phyloP scores from a whole-genome alignment of 352 stramenopile species.

The Pilasporangium apinafurcum region DNA sequence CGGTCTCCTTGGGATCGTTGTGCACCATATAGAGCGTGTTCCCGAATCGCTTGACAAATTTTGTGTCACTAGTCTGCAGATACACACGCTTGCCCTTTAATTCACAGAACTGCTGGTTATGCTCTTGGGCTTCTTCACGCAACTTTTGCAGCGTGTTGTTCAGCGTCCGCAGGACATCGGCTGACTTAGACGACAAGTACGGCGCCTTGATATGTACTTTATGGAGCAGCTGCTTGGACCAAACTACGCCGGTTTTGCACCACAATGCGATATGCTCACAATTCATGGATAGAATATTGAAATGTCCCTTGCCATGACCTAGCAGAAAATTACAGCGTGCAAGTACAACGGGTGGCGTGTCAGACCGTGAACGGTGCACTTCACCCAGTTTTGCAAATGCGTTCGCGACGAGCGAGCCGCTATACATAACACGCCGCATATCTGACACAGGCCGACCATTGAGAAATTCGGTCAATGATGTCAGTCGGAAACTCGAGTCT shows the following conservation, averaged over 20 bases:
- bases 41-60: slow-evolving; percentile 54
- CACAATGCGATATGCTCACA: slow-evolving; percentile 74
- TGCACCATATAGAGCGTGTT: slow-evolving; percentile 42
- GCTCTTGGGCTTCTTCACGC: slow-evolving; percentile 15
- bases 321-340: slow-evolving; percentile 63
- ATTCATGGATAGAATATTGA: slow-evolving; percentile 63
- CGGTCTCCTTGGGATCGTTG: slow-evolving; percentile 50
- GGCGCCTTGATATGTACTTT: slow-evolving; percentile 36
- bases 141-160: slow-evolving; percentile 25
- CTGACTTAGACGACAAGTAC: slow-evolving; percentile 31
- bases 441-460: slow-evolving; percentile 43
- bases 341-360: slow-evolving; percentile 64
- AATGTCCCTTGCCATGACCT: slow-evolving; percentile 59
- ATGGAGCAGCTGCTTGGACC: slow-evolving; percentile 70
- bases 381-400: slow-evolving; percentile 53
- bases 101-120: slow-evolving; percentile 22
- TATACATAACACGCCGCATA: slow-evolving; percentile 75
- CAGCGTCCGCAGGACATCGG: slow-evolving; percentile 19
- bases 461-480: slow-evolving; percentile 64
- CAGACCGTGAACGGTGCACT: slow-evolving; percentile 47
- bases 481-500: slow-evolving; percentile 62
- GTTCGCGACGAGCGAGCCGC: slow-evolving; percentile 57
- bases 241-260: slow-evolving; percentile 70
- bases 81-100: slow-evolving; percentile 51
- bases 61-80: slow-evolving; percentile 20